Conservation (phyloP, 352 stramenopile species). For the Saprolegnia diclina region DNA sequence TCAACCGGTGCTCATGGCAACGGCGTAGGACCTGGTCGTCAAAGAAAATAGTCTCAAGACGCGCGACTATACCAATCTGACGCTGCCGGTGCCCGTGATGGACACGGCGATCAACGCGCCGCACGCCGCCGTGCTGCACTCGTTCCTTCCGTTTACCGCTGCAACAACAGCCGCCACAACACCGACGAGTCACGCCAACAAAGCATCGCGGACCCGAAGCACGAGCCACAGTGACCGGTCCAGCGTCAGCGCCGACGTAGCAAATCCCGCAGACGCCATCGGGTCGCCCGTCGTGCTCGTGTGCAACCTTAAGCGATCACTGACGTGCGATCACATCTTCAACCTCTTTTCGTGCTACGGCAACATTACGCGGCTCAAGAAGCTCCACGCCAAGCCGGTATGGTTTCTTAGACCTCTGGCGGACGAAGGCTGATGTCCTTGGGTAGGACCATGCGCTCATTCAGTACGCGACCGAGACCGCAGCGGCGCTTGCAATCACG, state of each 20-base stretch:
- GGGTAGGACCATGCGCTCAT: conserved; percentile 48
- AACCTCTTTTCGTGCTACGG: conserved; percentile 68
- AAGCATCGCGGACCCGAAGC: conserved; percentile 3
- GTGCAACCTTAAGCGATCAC: conserved; percentile 44
- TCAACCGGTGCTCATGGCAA: not conserved
- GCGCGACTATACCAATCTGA: conserved; percentile 46
- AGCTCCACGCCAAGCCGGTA: conserved; percentile 45
- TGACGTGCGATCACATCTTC: conserved; percentile 59
- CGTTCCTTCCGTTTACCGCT: conserved; percentile 8
- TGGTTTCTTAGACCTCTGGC: not conserved
- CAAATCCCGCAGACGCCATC: conserved; percentile 19
- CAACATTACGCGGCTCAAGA: conserved; percentile 57
- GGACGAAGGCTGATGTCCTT: not conserved
- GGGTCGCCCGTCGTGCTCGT: conserved; percentile 48
- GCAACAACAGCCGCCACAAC: not conserved
- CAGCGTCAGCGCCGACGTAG: conserved; percentile 7
- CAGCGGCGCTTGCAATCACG: conserved; percentile 43
- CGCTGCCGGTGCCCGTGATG: conserved; percentile 31
- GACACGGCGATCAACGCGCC: conserved; percentile 29
- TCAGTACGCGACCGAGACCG: conserved; percentile 44
- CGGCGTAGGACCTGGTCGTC: conserved; percentile 51
- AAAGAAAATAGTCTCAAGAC: conserved; percentile 53
- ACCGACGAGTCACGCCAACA: not conserved
- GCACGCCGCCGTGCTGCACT: conserved; percentile 1
- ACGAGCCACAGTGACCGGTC: conserved; percentile 5